Conservation (phyloP, 1,284 basidiomycete genomes). For the Trichosporon inkin region DNA sequence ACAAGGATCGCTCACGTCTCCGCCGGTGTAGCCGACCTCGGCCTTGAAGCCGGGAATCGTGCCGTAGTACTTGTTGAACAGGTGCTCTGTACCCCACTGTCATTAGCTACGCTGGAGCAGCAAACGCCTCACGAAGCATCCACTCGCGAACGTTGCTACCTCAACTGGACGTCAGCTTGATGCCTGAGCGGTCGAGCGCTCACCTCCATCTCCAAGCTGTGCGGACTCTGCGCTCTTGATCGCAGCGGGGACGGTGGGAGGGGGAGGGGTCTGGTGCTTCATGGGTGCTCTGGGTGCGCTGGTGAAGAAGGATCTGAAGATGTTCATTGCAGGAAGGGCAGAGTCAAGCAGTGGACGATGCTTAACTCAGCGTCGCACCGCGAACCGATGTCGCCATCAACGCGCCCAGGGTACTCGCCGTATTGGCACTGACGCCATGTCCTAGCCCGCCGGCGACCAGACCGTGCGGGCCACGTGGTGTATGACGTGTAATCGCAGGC, state of each 20-base stretch:
- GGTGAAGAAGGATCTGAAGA: constrained; percentile 12
- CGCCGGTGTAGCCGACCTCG: constrained; percentile 76
- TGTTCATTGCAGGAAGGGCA: constrained; percentile 2
- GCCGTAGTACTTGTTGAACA: constrained; percentile 76
- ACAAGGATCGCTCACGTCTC: constrained; percentile 53
- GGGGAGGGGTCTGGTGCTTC: constrained; percentile 41
- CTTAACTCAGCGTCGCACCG: not conserved
- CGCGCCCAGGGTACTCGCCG: no score
- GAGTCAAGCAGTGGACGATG: not conserved
- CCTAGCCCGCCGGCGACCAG: not conserved
- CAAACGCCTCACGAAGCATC: constrained; percentile 55
- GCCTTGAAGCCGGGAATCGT: constrained; percentile 58
- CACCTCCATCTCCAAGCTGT: constrained; percentile 43
- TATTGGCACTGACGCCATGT: no score
- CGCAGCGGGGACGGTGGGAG: constrained; percentile 50
- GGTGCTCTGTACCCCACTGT: constrained; percentile 77
- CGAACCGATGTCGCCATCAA: not conserved
- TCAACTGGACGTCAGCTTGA: constrained; percentile 50
- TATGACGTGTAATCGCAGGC: constrained; percentile 1
- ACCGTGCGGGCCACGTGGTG: not conserved
- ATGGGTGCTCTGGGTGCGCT: constrained; percentile 7
- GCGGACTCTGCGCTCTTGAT: constrained; percentile 41
- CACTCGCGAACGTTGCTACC: constrained; percentile 71
- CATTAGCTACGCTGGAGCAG: not conserved
- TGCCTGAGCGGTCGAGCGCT: constrained; percentile 17